phyloP scores from a whole-genome alignment of 1,139 yeast species.

The Meyerozyma guilliermondii region DNA sequence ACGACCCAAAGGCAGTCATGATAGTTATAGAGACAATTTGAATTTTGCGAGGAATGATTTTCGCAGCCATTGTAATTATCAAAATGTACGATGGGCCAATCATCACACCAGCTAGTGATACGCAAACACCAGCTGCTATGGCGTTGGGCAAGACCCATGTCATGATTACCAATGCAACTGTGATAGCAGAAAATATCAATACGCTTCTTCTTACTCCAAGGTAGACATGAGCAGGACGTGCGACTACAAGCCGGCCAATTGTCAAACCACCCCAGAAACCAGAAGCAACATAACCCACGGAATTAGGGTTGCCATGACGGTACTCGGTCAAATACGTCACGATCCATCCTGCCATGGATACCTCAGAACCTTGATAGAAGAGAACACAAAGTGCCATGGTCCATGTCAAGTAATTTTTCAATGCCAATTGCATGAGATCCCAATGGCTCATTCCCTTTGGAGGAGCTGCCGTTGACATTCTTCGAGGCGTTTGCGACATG shows the following conservation, averaged over 20 bases:
- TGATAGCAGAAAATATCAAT: slow-evolving; percentile 23
- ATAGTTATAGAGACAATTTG: slow-evolving; percentile 51
- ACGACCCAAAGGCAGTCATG: slow-evolving; percentile 55
- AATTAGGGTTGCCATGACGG: slow-evolving; percentile 39
- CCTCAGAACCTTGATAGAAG: slow-evolving; percentile 67
- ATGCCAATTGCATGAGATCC: slow-evolving; percentile 16
- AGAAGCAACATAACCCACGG: slow-evolving; percentile 61
- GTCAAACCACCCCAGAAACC: slow-evolving; percentile 74
- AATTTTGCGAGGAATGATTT: slow-evolving; percentile 48
- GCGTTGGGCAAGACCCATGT: slow-evolving; percentile 44
- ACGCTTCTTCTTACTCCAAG: slow-evolving; percentile 50
- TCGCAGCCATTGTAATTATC: slow-evolving; percentile 39
- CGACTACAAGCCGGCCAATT: slow-evolving; percentile 49
- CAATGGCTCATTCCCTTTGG: background rate
- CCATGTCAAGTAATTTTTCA: slow-evolving; percentile 49
- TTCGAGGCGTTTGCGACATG: background rate
- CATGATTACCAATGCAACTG: slow-evolving; percentile 35
- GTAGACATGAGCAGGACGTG: slow-evolving; percentile 33
- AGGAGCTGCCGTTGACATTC: background rate
- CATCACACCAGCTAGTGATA: slow-evolving; percentile 43
- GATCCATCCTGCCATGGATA: slow-evolving; percentile 67
- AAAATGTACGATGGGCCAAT: slow-evolving; percentile 56
- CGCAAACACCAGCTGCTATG: slow-evolving; percentile 39
- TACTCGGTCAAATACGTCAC: slow-evolving; percentile 58
- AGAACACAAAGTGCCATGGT: slow-evolving; percentile 47